A percentile compares a stretch with the other conserved stretches of the same genome.
Conservation (phyloP, 805 yeast species). For the Suhomyces sp. region DNA sequence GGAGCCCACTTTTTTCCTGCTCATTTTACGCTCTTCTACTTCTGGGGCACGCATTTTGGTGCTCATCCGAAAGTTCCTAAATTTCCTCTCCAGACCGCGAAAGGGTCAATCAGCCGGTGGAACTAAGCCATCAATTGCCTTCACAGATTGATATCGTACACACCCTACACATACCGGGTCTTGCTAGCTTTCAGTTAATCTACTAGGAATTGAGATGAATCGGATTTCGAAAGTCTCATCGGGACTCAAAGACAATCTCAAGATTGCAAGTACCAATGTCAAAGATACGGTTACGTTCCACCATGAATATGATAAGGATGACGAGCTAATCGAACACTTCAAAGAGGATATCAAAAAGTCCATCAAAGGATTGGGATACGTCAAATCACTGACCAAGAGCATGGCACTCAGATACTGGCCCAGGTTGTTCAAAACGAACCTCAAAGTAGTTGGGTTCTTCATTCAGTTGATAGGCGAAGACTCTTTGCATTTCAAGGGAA, state of each 20-base stretch:
- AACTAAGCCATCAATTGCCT: neutral
- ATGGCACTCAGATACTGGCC: conserved; percentile 26
- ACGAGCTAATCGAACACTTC: conserved; percentile 11
- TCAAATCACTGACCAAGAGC: conserved; percentile 26
- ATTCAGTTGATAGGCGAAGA: conserved; percentile 30
- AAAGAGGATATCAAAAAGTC: conserved; percentile 16
- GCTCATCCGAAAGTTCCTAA: neutral
- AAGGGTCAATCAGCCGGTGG: neutral
- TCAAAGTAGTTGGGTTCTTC: conserved; percentile 29
- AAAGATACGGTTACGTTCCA: conserved; percentile 9
- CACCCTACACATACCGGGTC: neutral
- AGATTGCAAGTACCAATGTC: conserved; percentile 8
- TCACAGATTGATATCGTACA: neutral
- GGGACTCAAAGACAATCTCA: conserved; percentile 12
- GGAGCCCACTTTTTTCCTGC: neutral
- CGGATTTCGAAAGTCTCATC: conserved; percentile 7
- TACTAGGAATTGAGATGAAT: conserved; percentile 3
- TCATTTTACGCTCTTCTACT: neutral
- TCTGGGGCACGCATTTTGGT: neutral
- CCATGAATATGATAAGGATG: conserved; percentile 9
- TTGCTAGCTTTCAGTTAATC: neutral
- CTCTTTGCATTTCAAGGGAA: conserved; percentile 36
- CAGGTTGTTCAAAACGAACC: conserved; percentile 29
- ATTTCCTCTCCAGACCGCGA: neutral
- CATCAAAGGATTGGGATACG: conserved; percentile 42